phyloP scores from a whole-genome alignment of 768 basidiomycete species.

The Psilocybe subaeruginosa region DNA sequence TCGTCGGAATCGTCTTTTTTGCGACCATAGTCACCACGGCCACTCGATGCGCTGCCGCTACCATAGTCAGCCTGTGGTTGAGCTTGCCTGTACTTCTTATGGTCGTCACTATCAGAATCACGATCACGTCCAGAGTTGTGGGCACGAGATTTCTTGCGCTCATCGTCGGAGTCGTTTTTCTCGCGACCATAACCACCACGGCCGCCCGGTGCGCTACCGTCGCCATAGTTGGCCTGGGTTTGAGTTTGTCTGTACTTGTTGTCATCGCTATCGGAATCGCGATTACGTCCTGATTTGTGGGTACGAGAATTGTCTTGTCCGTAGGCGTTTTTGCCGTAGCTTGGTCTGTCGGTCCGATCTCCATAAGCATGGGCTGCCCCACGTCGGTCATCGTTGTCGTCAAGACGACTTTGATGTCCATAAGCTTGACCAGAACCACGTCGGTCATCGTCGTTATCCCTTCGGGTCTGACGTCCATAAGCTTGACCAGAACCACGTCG shows the following conservation, averaged over 20 bases:
- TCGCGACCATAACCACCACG: constrained; percentile 5
- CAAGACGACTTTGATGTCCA: not conserved
- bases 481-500: constrained; percentile 5
- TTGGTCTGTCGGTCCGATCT: not conserved
- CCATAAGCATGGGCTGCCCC: not conserved
- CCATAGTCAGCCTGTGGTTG: not conserved
- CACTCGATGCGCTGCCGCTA: not conserved
- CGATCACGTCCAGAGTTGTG: not conserved
- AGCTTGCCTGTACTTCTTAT: constrained; percentile 5
- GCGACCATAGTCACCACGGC: constrained; percentile 4
- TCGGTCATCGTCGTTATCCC: constrained; percentile 16
- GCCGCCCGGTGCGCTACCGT: not conserved
- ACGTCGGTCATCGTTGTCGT: constrained; percentile 15
- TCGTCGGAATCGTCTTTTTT: constrained; percentile 14
- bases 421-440: constrained; percentile 1
- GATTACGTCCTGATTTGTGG: not conserved
- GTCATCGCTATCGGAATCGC: constrained; percentile 15
- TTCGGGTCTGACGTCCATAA: not conserved
- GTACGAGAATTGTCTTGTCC: constrained; percentile 2
- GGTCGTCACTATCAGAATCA: constrained; percentile 15
- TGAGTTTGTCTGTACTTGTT: constrained; percentile 5
- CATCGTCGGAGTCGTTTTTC: constrained; percentile 13
- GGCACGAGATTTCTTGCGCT: not conserved
- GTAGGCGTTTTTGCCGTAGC: constrained; percentile 7
- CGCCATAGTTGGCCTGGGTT: not conserved